Evolutionary conservation across 2,329 filamentous ascomycete genomes (phyloP).

Genomic region (Coniella vitis): DNA sequence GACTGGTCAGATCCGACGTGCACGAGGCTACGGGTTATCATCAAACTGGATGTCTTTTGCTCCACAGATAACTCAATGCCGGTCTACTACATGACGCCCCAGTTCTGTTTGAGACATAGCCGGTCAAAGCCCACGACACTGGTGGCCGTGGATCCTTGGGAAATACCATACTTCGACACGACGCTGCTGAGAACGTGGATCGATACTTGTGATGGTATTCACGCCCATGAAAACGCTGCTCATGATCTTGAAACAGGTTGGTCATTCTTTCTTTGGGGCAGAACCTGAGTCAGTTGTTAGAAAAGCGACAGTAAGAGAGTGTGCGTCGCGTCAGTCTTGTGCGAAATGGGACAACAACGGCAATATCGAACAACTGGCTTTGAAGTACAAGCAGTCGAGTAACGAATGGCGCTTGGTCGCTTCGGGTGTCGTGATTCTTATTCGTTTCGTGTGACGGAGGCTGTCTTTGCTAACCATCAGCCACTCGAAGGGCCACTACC

Average conservation of each 20-base stretch:
- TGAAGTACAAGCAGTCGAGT: not conserved
- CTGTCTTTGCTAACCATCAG: no score
- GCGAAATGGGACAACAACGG: no score
- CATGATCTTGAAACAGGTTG: not conserved
- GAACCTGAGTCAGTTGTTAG: no score
- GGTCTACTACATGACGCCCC: not conserved
- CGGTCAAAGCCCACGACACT: not conserved
- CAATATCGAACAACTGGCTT: not conserved
- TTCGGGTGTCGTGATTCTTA: no score
- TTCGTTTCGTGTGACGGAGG: no score
- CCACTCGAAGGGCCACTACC: not conserved
- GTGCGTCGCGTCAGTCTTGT: no score
- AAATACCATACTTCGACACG: not conserved
- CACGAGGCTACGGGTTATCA: not conserved
- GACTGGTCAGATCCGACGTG: constrained; percentile 2
- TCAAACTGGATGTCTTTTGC: not conserved
- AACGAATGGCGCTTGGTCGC: no score
- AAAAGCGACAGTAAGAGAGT: no score
- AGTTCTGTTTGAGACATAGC: not conserved
- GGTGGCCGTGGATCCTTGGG: not conserved
- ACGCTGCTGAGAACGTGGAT: not conserved
- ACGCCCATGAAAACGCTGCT: not conserved
- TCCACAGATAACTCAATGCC: not conserved
- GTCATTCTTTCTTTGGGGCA: not conserved
- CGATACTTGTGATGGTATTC: constrained; percentile 1